Percentiles rank a stretch among this genome's conserved stretches.
phyloP scores from a whole-genome alignment of 805 yeast species.

The Yamadazyma akitaensis region DNA sequence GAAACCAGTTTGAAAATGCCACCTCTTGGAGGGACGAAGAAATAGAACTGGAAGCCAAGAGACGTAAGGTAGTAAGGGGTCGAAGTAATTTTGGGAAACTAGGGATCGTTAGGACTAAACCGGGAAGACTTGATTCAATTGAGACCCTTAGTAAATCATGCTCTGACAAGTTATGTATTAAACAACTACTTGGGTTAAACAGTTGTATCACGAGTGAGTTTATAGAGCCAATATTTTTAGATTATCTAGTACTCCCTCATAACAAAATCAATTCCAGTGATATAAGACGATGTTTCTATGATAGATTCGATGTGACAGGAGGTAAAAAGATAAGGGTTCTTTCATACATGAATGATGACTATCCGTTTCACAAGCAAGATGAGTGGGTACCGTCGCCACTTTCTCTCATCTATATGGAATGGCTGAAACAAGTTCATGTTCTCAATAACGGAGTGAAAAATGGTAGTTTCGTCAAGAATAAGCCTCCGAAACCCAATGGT shows the following conservation, averaged over 20 bases:
- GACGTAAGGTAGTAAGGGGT: slow-evolving; percentile 46
- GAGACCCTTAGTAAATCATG: slow-evolving; percentile 79
- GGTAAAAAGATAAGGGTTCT: slow-evolving; percentile 19
- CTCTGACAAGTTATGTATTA: slow-evolving; percentile 73
- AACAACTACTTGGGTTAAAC: slow-evolving; percentile 56
- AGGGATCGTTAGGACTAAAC: slow-evolving; percentile 85
- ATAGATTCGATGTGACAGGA: slow-evolving; percentile 15
- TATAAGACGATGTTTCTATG: slow-evolving; percentile 41
- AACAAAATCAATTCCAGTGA: slow-evolving; percentile 24
- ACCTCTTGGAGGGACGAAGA: slow-evolving; percentile 19
- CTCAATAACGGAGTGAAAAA: slow-evolving; percentile 59
- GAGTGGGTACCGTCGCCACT: slow-evolving; percentile 26
- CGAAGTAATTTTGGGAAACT: slow-evolving; percentile 50
- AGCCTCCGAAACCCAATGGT: slow-evolving; percentile 43
- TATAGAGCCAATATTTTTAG: slow-evolving; percentile 36
- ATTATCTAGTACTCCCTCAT: slow-evolving; percentile 49
- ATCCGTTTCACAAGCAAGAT: slow-evolving; percentile 22
- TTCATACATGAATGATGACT: slow-evolving; percentile 20
- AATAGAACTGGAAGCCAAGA: slow-evolving; percentile 1
- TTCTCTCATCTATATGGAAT: slow-evolving; percentile 26
- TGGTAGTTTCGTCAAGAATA: slow-evolving; percentile 49
- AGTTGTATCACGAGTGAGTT: slow-evolving; percentile 42
- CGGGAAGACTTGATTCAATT: slow-evolving; percentile 81
- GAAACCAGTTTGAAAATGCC: slow-evolving; percentile 8
- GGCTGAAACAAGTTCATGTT: slow-evolving; percentile 29